Conservation (phyloP, 306 rosid genomes). For the Trichosanthes cucumerina region DNA sequence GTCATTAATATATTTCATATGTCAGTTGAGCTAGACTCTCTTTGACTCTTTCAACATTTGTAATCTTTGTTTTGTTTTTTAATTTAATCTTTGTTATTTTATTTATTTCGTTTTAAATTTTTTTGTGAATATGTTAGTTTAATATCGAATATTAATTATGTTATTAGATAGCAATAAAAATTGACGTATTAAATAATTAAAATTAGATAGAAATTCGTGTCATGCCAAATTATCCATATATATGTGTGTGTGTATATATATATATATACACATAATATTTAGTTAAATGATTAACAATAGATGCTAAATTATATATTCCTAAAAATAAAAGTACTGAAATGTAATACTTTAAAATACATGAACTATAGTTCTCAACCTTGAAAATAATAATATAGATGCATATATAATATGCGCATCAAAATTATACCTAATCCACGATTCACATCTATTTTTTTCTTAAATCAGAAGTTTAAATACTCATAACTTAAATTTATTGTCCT, state of each 20-base stretch:
- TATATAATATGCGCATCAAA: not conserved
- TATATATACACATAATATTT: not conserved
- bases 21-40: too few species aligned
- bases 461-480: too few species aligned
- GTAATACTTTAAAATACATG: not conserved
- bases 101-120: not conserved
- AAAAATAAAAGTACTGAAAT: too few species aligned
- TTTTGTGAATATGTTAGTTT: not conserved
- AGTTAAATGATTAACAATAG: not conserved
- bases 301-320: too few species aligned
- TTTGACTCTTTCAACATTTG: too few species aligned
- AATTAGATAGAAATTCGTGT: too few species aligned
- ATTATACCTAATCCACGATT: not conserved
- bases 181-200: not conserved
- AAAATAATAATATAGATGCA: not conserved
- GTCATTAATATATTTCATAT: too few species aligned
- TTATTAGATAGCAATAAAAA: not conserved
- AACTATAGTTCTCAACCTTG: not conserved
- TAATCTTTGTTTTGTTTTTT: too few species aligned
- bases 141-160: not conserved
- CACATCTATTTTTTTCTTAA: too few species aligned
- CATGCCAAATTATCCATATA: too few species aligned
- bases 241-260: too few species aligned
- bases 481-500: too few species aligned
- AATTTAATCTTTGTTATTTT: not conserved